phyloP scores from a whole-genome alignment of 768 basidiomycete genomes.

The Royoungia palumana region DNA sequence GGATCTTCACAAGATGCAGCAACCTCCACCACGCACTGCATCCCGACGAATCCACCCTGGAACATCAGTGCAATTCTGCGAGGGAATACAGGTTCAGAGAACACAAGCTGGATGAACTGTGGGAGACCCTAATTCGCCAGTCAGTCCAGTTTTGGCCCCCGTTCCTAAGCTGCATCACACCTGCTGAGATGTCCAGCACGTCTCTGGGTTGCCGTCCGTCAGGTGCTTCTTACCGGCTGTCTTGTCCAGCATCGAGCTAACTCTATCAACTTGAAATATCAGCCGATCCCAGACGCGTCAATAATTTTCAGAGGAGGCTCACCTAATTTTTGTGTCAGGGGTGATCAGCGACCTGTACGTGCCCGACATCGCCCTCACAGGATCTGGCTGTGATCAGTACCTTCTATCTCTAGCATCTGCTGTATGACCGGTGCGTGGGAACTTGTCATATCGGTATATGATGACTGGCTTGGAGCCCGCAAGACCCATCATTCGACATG shows the following conservation, averaged over 20 bases:
- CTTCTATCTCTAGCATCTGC: not conserved
- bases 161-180: constrained; percentile 32
- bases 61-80: constrained; percentile 62
- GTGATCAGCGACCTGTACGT: constrained; percentile 21
- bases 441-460: not conserved
- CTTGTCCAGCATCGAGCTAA: constrained; percentile 78
- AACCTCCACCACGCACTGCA: constrained; percentile 51
- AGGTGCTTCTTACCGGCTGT: constrained; percentile 67
- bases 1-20: constrained; percentile 30
- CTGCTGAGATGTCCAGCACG: constrained; percentile 84
- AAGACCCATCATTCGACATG: constrained; percentile 6
- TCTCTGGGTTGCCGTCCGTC: constrained; percentile 68
- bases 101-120: constrained; percentile 68
- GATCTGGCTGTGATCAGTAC: not conserved
- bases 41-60: constrained; percentile 85
- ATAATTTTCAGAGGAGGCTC: constrained; percentile 35
- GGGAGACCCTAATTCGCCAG: constrained; percentile 58
- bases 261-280: constrained; percentile 41
- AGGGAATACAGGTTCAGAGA: constrained; percentile 51
- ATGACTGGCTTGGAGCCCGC: not conserved
- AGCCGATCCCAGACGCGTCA: constrained; percentile 14
- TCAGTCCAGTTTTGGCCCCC: constrained; percentile 8
- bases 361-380: constrained; percentile 19
- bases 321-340: constrained; percentile 27
- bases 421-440: constrained; percentile 19